A percentile compares a stretch with the other conserved stretches of the same genome.
phyloP scores from a whole-genome alignment of 306 rosid genomes.

The Trifolium repens region DNA sequence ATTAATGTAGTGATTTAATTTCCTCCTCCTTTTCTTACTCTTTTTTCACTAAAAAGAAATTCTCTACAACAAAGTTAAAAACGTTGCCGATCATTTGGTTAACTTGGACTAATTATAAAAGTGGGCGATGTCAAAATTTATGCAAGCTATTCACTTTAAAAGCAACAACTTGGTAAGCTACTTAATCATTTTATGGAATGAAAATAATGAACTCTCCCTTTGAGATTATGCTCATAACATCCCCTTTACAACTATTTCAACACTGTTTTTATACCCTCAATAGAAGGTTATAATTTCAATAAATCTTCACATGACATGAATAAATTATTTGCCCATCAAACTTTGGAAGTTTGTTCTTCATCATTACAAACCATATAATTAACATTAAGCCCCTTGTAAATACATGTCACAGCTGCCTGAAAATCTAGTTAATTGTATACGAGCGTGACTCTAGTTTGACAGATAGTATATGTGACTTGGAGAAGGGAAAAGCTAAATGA shows the following conservation, averaged over 20 bases:
- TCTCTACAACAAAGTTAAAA: neutral
- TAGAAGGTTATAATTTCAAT: neutral
- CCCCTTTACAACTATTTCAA: neutral
- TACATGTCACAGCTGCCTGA: constrained; percentile 41
- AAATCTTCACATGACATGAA: constrained; percentile 14
- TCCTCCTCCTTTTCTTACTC: neutral
- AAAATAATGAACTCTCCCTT: neutral
- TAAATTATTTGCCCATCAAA: constrained; percentile 14
- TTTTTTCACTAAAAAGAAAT: neutral
- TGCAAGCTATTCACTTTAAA: neutral
- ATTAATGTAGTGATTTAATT: neutral
- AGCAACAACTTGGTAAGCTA: neutral
- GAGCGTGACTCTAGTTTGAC: constrained; percentile 21
- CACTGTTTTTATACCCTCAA: neutral
- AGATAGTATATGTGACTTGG: neutral
- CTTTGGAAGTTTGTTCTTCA: constrained; percentile 23
- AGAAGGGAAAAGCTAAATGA: constrained; percentile 21
- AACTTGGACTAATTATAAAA: neutral
- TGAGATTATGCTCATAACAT: neutral
- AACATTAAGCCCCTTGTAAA: constrained; percentile 4
- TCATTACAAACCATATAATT: constrained; percentile 29
- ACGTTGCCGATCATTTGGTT: neutral
- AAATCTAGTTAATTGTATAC: constrained; percentile 31
- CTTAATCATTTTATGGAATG: neutral
- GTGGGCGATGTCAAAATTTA: neutral